Evolutionary conservation across 345 rosid species (phyloP).

Genomic region (Citropsis articulata): DNA sequence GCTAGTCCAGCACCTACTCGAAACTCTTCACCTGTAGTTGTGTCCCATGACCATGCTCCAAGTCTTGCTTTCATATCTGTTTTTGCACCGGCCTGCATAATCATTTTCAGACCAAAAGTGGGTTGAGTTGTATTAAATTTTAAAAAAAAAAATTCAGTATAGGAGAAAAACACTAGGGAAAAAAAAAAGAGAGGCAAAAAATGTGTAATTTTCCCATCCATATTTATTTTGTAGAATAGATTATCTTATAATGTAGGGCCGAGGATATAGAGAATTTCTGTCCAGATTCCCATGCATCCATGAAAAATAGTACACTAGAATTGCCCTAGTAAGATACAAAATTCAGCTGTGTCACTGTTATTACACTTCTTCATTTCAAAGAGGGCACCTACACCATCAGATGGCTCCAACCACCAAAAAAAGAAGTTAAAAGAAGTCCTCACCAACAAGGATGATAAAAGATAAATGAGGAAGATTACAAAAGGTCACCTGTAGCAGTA

Average conservation of each 20-base stretch:
- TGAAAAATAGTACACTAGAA: background rate
- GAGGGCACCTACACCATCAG: background rate
- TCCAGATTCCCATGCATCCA: background rate
- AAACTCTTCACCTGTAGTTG: slow-evolving; percentile 78
- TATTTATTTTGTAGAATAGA: background rate
- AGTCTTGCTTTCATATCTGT: slow-evolving; percentile 61
- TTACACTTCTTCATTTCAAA: background rate
- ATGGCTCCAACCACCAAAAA: background rate
- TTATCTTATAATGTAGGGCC: background rate
- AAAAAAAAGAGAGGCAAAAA: background rate
- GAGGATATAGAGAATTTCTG: background rate
- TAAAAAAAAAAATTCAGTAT: background rate
- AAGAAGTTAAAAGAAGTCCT: background rate
- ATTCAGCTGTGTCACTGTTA: slow-evolving; percentile 7
- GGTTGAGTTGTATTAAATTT: background rate
- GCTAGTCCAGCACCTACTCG: slow-evolving; percentile 97
- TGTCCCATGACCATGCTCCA: slow-evolving; percentile 99
- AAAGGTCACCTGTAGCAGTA: slow-evolving; percentile 67
- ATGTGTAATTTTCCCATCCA: background rate
- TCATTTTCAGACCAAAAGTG: slow-evolving; percentile 9
- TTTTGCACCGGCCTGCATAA: slow-evolving; percentile 60
- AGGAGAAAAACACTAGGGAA: background rate
- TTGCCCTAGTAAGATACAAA: background rate
- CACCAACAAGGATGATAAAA: background rate
- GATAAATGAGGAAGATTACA: background rate